Evolutionary conservation across 2,329 filamentous ascomycete species (phyloP).

Genomic region (Knoxdaviesia proteae): DNA sequence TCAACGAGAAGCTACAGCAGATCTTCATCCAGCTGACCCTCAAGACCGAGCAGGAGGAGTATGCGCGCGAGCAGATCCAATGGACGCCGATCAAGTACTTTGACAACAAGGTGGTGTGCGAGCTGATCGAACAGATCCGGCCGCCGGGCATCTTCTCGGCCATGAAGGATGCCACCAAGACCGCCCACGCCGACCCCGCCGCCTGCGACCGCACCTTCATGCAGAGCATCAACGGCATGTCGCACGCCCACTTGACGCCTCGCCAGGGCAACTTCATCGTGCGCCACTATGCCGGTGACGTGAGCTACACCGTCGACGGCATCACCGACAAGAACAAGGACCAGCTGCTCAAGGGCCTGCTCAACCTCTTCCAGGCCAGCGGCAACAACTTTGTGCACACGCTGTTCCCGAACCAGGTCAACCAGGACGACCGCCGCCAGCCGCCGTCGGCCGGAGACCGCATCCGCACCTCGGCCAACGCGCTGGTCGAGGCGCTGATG

Average conservation of each 20-base stretch:
- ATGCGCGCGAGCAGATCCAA: constrained; percentile 83
- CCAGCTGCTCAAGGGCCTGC: constrained; percentile 78
- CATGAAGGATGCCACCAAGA: constrained; percentile 93
- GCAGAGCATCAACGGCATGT: constrained; percentile 75
- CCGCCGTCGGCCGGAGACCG: constrained; percentile 92
- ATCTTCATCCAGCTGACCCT: constrained; percentile 97
- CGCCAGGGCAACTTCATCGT: constrained; percentile 94
- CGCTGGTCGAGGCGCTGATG: constrained; percentile 86
- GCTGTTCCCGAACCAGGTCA: constrained; percentile 79
- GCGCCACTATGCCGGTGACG: constrained; percentile 96
- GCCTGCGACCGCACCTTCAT: constrained; percentile 94
- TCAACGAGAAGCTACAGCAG: constrained; percentile 97
- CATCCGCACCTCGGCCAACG: constrained; percentile 86
- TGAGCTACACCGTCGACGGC: constrained; percentile 80
- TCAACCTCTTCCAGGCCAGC: constrained; percentile 70
- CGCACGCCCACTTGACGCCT: constrained; percentile 76
- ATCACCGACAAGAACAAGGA: constrained; percentile 99
- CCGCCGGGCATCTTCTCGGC: constrained; percentile 88
- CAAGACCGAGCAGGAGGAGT: constrained; percentile 95
- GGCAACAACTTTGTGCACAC: constrained; percentile 71
- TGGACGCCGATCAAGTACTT: constrained; percentile 99
- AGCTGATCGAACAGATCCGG: constrained; percentile 78
- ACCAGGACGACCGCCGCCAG: constrained; percentile 85
- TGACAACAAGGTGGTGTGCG: constrained; percentile 97
- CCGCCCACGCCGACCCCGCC: constrained; percentile 85